These are phyloP conservation scores for Penicillium goetzii DNA, from an alignment of 495 filamentous ascomycete genomes.

Conservation along the genomic window DNA sequence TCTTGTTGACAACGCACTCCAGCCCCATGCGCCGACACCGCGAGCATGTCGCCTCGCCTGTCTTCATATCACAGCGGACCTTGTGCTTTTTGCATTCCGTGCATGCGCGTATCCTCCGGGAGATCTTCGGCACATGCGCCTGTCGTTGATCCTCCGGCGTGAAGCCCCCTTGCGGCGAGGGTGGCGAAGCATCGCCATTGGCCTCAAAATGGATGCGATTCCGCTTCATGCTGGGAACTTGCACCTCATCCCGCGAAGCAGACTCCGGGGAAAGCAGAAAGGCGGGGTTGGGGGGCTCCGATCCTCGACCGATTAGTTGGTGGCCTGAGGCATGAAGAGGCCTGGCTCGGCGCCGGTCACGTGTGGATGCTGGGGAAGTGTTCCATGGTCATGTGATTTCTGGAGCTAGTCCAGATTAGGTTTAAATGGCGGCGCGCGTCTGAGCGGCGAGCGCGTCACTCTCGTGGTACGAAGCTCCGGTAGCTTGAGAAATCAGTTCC, in stretches of 20 bases:
- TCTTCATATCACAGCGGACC: constrained; percentile 56
- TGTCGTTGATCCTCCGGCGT: constrained; percentile 40
- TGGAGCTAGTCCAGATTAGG: constrained; percentile 32
- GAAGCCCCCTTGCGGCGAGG: constrained; percentile 38
- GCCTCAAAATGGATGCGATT: constrained; percentile 50
- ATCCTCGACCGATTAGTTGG: constrained; percentile 26
- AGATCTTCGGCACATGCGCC: constrained; percentile 55
- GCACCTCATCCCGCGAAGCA: constrained; percentile 25
- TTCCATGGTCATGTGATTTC: not conserved
- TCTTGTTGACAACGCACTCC: constrained; percentile 59
- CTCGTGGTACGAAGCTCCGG: constrained; percentile 20
- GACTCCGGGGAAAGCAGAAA: constrained; percentile 30
- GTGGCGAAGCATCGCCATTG: constrained; percentile 48
- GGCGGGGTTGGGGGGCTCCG: constrained; percentile 32
- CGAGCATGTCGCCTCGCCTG: constrained; percentile 48
- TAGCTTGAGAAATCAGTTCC: constrained; percentile 12
- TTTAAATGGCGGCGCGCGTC: constrained; percentile 38
- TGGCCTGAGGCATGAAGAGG: constrained; percentile 26
- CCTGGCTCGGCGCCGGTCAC: constrained; percentile 21
- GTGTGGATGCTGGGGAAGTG: not conserved
- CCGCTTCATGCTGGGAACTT: constrained; percentile 45
- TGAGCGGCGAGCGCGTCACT: constrained; percentile 33
- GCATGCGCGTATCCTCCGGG: constrained; percentile 59
- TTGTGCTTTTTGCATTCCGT: constrained; percentile 60
- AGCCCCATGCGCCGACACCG: constrained; percentile 55